Base-by-base conservation (phyloP, 2,329 filamentous ascomycete species). In the Aureobasidium pullulans region DNA sequence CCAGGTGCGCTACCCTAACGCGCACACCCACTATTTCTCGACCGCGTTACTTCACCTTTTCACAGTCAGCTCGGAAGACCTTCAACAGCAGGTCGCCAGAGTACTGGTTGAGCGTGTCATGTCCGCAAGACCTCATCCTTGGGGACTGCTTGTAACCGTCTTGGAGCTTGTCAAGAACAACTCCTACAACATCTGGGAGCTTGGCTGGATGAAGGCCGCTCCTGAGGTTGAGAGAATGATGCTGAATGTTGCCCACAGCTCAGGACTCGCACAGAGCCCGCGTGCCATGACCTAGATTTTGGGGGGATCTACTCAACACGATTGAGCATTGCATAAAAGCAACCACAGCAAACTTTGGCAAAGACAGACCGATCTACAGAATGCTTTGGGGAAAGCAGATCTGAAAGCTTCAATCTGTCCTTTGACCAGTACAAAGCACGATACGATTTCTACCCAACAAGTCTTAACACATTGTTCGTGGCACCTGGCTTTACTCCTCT, bases 141-240 rank as follows among this genome's bases (percentile, higher is more conserved):
- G 93, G 93, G 95, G 95, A 11, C 77, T 99, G 44, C 86, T 96
- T 71, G 86, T 92, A 63, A 93, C 91, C 37, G 82, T 96, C 62
- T 77, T 94, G 63, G 94, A 97, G 76, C 81, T 99, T 60, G 80
- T 96, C 65, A 95, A 96, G 79, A 96, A 96, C 71, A 86, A 89
- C 57, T 89, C 86, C 70, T 95, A 93, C 73, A 85, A 85, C 69
- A 96, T 99, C 79, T 97, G 95, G 78, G 89, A 94, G 53, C 80
- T 96, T 65, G 89, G 90, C 29, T 96, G 96, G 68, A 89, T 97
- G 75, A 95, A 96, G 78, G 83, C 87, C 65, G 84, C 87, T 66
- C 91, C 91, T 64, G 91, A 96, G 79, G 91, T 95, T 7, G 68
- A 71, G 64, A 65, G 65, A 46, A 70, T 73, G 67, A 61, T 73